Percentiles rank a stretch among this genome's conserved stretches.
Evolutionary conservation across 169 alveolate genomes (phyloP).

Genomic region (Cystoisospora suis): DNA sequence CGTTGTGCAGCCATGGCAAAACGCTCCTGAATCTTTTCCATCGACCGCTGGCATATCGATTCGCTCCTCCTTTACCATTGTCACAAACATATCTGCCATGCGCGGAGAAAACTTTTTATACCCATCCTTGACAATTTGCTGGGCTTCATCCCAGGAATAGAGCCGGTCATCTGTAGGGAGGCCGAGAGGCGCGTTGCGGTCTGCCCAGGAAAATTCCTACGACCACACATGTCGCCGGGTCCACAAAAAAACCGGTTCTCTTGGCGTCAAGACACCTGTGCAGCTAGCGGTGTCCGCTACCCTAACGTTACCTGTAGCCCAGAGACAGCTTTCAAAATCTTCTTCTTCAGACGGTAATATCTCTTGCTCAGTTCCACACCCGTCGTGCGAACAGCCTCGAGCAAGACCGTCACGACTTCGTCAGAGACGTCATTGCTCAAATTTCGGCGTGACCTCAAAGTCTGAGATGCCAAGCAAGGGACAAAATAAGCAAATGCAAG

Average conservation of each 20-base stretch:
- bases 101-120: not conserved
- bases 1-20: slow-evolving; percentile 13
- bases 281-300: not conserved
- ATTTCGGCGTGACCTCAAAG: not conserved
- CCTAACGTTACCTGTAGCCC: not conserved
- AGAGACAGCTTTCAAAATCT: not conserved
- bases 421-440: not conserved
- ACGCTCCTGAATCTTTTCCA: not conserved
- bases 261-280: not conserved
- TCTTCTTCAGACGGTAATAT: not conserved
- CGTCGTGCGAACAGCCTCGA: not conserved
- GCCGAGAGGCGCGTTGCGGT: not conserved
- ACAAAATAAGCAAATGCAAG: too few relatives aligned
- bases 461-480: too few relatives aligned
- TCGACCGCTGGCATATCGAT: not conserved
- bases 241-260: not conserved
- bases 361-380: not conserved
- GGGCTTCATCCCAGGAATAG: not conserved
- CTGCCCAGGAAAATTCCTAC: not conserved
- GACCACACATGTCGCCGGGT: not conserved
- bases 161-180: not conserved
- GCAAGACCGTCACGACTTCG: not conserved
- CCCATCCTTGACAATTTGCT: not conserved
- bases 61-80: not conserved
- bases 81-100: not conserved